Percentiles rank a stretch among this genome's conserved stretches.
Conservation (phyloP, 2,329 filamentous ascomycete species). For the Cytospora chrysosperma region DNA sequence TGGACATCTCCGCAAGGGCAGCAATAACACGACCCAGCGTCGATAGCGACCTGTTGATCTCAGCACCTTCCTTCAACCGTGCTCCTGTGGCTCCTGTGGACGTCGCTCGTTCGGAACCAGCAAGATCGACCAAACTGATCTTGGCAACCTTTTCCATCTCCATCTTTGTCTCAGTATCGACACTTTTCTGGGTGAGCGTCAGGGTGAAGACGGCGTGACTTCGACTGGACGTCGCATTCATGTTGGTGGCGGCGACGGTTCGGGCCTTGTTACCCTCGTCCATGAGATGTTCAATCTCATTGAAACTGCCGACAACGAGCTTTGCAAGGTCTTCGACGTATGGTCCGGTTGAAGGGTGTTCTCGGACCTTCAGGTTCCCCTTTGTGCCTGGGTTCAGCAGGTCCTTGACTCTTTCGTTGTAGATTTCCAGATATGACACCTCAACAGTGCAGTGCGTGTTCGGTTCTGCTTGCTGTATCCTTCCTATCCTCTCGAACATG, state of each 20-base stretch:
- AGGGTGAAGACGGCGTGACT: conserved; percentile 98
- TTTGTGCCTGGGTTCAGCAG: conserved; percentile 93
- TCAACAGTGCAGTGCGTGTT: conserved; percentile 88
- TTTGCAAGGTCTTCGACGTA: conserved; percentile 98
- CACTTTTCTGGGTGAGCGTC: conserved; percentile 90
- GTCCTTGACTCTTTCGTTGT: conserved; percentile 96
- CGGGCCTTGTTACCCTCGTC: conserved; percentile 98
- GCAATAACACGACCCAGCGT: conserved; percentile 97
- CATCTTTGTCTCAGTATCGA: conserved; percentile 92
- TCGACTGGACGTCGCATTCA: conserved; percentile 99
- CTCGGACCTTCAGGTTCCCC: conserved; percentile 93
- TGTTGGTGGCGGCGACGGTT: conserved; percentile 97
- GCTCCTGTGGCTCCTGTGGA: conserved; percentile 96
- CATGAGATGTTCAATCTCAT: conserved; percentile 97
- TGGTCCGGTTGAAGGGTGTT: conserved; percentile 94
- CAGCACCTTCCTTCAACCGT: conserved; percentile 92
- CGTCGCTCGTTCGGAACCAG: conserved; percentile 94
- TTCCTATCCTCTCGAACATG: conserved; percentile 87
- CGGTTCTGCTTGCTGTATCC: conserved; percentile 64
- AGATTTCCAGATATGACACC: conserved; percentile 98
- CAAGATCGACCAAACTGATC: conserved; percentile 96
- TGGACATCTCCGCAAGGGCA: conserved; percentile 85
- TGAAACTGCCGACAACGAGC: conserved; percentile 86
- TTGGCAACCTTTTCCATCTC: conserved; percentile 96
- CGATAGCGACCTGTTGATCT: conserved; percentile 96